Percentiles rank a stretch among this genome's conserved stretches.
Conservation (phyloP, 768 basidiomycete genomes). For the Kwoniella dejecticola region DNA sequence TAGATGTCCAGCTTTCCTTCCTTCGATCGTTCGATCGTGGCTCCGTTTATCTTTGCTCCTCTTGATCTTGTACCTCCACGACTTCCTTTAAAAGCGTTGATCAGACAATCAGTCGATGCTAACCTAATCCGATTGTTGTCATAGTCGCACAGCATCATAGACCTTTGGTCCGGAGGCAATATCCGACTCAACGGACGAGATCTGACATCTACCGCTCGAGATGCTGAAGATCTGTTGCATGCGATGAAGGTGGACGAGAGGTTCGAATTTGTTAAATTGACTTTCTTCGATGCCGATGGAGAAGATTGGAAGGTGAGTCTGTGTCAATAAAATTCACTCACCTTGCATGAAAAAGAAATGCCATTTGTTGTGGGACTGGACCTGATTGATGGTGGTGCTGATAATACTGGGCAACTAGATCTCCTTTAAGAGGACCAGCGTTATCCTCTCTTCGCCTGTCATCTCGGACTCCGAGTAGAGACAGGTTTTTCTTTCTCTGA, state of each 20-base stretch:
- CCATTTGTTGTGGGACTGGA: not conserved
- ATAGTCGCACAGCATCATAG: constrained; percentile 34
- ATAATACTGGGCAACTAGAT: too few species aligned
- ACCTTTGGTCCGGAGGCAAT: constrained; percentile 52
- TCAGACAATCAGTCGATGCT: not conserved
- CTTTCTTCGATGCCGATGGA: constrained; percentile 32
- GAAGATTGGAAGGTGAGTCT: constrained; percentile 51
- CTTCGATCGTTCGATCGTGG: too few species aligned
- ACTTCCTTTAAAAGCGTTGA: too few species aligned
- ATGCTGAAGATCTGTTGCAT: constrained; percentile 36
- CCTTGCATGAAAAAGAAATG: too few species aligned
- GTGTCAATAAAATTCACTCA: not conserved
- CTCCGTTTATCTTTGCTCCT: too few species aligned
- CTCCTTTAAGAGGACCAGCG: constrained; percentile 33
- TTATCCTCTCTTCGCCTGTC: constrained; percentile 17
- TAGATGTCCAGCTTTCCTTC: not conserved
- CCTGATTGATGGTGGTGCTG: not conserved
- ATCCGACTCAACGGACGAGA: constrained; percentile 41
- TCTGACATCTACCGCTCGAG: constrained; percentile 37
- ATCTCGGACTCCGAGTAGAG: constrained; percentile 34
- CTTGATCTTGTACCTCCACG: too few species aligned
- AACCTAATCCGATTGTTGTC: too few species aligned
- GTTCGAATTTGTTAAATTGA: constrained; percentile 36
- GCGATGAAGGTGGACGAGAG: constrained; percentile 35
- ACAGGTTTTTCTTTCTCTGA: too few species aligned